Percentiles rank a stretch among this genome's conserved stretches.
phyloP scores from a whole-genome alignment of 306 rosid species.

The Prunus dulcis region DNA sequence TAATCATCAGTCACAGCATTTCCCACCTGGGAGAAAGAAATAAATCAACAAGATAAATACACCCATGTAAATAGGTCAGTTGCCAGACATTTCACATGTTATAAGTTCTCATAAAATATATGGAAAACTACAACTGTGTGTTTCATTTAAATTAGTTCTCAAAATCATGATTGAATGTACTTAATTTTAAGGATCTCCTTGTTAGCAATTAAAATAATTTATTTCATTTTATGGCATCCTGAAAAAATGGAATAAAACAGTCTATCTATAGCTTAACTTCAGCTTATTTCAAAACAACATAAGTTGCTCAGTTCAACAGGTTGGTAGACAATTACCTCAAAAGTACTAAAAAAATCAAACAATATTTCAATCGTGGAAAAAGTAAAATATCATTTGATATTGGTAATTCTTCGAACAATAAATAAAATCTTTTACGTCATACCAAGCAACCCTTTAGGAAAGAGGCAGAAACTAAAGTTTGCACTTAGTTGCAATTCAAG shows the following conservation, averaged over 20 bases:
- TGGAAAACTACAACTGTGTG: neutral
- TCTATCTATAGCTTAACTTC: neutral
- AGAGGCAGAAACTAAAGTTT: neutral
- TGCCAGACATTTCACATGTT: neutral
- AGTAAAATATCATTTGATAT: neutral
- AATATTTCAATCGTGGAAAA: neutral
- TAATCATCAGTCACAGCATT: slow-evolving; percentile 93
- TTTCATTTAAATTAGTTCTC: neutral
- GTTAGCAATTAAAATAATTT: neutral
- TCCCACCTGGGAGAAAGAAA: slow-evolving; percentile 61
- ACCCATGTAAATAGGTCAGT: slow-evolving; percentile 14
- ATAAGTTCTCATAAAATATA: neutral
- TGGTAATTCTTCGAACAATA: neutral
- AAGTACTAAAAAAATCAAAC: neutral
- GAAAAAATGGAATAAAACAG: neutral
- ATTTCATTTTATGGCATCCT: neutral
- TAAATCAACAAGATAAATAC: slow-evolving; percentile 15
- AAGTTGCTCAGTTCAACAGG: neutral
- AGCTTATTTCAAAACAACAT: neutral
- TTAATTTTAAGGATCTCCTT: neutral
- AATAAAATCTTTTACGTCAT: neutral
- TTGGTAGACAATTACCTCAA: neutral
- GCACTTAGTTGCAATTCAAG: neutral
- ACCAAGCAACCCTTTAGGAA: neutral
- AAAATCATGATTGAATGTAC: neutral